Evolutionary conservation across 2,329 filamentous ascomycete genomes (phyloP), one percentile per base, ranked within the genome.

Genomic region (Aspergillus glaucus): DNA sequence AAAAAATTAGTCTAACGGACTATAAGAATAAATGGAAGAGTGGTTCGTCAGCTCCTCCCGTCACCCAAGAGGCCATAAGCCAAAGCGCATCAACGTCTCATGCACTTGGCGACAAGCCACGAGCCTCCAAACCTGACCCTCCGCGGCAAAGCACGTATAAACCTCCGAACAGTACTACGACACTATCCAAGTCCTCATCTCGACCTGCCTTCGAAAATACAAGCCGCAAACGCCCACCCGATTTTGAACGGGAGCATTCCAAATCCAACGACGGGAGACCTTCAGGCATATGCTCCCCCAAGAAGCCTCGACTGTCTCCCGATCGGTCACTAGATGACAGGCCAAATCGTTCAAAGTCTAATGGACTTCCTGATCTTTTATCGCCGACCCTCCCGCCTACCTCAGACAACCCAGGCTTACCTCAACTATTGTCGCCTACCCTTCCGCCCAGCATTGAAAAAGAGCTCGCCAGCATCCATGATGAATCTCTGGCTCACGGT

Each of bases 1-100:
- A 82, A 70, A 84, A 82, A 64, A 82, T 84, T 52, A 81, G 72
- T 47, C 64, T 84, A 46, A 78, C 74, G 39, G 80, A 79, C 36
- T 85, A 84, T 65, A 82, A 80, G 64, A 79, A 75, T 51, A 80
- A 80, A 60, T 75, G 67, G 51, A 72, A 66, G 47, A 69, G 62
- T 39, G 64, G 60, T 8, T 50, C 64, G 9, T 59, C 57, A 15
- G 52, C 59, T 5, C 58, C 58, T 14, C 59, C 63, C 14, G 53
- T 62, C 41, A 53, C 48, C 43, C 59, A 58, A 39, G 58, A 63
- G 47, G 41, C 47, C 30, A 30, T 44, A 34, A 51, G 45, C 37
- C 57, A 60, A 39, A 53, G 49, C 34, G 46, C 36, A 41, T 55
- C 57, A 26, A 49, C 51, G n/a, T 41, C 51, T 12, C 21, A 49